phyloP scores from a whole-genome alignment of 2,329 filamentous ascomycete species.

The Lasiodiplodia gonubiensis region DNA sequence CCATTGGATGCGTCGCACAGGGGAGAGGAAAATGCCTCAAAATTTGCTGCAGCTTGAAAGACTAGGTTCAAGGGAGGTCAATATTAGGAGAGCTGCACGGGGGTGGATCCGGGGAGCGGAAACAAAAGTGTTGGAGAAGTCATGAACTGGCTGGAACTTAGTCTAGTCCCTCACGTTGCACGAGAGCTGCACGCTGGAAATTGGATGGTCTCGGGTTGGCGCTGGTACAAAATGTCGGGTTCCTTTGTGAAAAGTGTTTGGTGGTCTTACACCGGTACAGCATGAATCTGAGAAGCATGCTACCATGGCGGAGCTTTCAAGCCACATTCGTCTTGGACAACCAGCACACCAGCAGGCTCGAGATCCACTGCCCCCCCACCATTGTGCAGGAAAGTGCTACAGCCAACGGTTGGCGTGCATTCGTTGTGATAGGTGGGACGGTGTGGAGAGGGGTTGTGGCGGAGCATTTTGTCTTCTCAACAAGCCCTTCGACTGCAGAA shows the following conservation, averaged over 20 bases:
- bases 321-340: not conserved
- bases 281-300: not conserved
- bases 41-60: not conserved
- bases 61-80: not conserved
- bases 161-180: not conserved
- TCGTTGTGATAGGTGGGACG: constrained; percentile 2
- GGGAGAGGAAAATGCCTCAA: constrained; percentile 21
- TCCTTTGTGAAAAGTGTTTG: not conserved
- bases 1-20: constrained; percentile 3
- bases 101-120: not conserved
- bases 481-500: not conserved
- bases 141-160: not conserved
- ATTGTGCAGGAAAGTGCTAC: not conserved
- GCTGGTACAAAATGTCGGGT: not conserved
- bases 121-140: not conserved
- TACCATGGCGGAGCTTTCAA: not conserved
- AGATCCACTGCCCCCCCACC: not conserved
- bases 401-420: not conserved
- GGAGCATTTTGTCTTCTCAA: not conserved
- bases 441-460: constrained; percentile 3
- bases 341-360: not conserved
- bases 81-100: not conserved
- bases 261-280: not conserved
- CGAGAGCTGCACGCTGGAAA: constrained; percentile 1
- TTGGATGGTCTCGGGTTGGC: not conserved